Percentiles rank a stretch among this genome's conserved stretches.
These are phyloP conservation scores for Evernia prunastri DNA, from an alignment of 495 filamentous ascomycete genomes.

Conservation along the genomic window DNA sequence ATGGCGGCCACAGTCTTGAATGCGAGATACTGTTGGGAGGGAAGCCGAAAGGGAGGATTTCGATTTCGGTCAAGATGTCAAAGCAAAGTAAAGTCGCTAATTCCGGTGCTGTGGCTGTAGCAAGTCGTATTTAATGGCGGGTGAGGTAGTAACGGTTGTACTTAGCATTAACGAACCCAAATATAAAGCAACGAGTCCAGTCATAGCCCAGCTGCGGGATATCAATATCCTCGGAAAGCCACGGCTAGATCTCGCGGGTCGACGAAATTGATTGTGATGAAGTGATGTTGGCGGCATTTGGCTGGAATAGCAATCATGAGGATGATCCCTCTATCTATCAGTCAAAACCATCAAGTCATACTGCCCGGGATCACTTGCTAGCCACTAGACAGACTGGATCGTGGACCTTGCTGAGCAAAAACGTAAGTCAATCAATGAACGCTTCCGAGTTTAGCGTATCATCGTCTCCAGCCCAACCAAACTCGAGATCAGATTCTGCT, in stretches of 20 bases:
- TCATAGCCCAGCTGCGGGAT: background rate
- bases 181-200: background rate
- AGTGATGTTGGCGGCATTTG: background rate
- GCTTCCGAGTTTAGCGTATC: background rate
- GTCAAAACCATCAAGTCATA: background rate
- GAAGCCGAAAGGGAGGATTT: background rate
- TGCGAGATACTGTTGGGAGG: background rate
- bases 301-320: no score
- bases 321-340: background rate
- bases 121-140: background rate
- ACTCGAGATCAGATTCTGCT: slow-evolving; percentile 35
- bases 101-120: background rate
- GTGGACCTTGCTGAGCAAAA: background rate
- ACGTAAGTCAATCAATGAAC: background rate
- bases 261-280: background rate
- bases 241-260: background rate
- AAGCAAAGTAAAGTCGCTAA: background rate
- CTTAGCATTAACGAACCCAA: background rate
- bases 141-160: background rate
- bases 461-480: slow-evolving; percentile 25
- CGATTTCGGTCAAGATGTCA: background rate
- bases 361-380: background rate
- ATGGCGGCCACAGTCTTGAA: background rate
- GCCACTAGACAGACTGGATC: background rate
- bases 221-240: background rate